phyloP scores from a whole-genome alignment of 345 rosid species.

The Pistacia vera region DNA sequence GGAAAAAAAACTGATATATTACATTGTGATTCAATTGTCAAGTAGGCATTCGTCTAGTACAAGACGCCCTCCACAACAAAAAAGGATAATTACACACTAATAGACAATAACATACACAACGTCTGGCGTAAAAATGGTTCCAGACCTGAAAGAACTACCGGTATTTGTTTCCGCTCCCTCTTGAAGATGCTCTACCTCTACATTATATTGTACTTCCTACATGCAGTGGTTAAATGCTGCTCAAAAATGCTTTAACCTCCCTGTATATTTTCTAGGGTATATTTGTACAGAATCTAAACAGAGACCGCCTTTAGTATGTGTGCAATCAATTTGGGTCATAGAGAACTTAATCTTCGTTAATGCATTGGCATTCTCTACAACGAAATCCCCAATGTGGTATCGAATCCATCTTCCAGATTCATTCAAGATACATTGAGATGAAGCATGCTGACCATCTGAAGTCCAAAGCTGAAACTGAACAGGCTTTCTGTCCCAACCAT shows the following conservation, averaged over 20 bases:
- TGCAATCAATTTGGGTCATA: conserved; percentile 95
- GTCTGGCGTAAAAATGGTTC: not conserved
- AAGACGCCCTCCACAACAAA: not conserved
- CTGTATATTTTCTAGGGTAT: conserved; percentile 66
- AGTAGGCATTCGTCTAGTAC: not conserved
- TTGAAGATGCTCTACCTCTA: conserved; percentile 22
- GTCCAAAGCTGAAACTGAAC: conserved; percentile 87
- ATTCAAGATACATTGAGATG: conserved; percentile 66
- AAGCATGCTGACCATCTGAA: conserved; percentile 77
- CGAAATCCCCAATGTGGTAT: conserved; percentile 86
- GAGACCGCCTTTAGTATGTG: conserved; percentile 96
- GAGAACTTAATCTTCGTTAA: conserved; percentile 71
- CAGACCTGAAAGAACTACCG: conserved; percentile 3
- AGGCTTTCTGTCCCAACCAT: conserved; percentile 92
- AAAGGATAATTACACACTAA: not conserved
- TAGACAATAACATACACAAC: not conserved
- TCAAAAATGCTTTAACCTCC: conserved; percentile 63
- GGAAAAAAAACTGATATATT: not conserved
- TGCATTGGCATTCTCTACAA: conserved; percentile 36
- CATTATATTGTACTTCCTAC: conserved; percentile 3
- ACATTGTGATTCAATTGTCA: not conserved
- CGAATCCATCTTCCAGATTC: conserved; percentile 76
- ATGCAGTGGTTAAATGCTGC: conserved; percentile 29
- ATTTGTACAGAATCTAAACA: conserved; percentile 79
- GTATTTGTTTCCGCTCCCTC: conserved; percentile 7